Base-by-base conservation (phyloP, 1,284 basidiomycete genomes). In the Porphyrellus sp. region DNA sequence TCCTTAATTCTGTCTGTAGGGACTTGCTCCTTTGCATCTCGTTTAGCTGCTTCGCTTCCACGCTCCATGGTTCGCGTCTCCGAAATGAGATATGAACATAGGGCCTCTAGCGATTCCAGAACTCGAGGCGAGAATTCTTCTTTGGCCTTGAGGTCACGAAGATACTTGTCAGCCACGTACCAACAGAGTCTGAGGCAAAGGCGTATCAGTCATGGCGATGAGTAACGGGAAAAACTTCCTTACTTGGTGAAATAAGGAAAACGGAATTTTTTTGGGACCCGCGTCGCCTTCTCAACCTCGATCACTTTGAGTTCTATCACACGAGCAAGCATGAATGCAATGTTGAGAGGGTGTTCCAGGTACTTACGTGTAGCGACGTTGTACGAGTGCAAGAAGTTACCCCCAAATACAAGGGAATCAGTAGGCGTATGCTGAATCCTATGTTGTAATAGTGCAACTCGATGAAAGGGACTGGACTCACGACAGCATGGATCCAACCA, bases 401-500 rank as follows among this genome's bases (percentile, higher is more conserved):
- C 96, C 3, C 96, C 96, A 64, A 98, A 95, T 0, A 99, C 96
- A 35, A 99, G 78, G 3, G 94, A 91, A 68, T 98, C 93, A 39
- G 80, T 72, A 0, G 96, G 95, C 0, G 95, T 98, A 69, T 91
- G 88, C 89, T 93, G 60, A 33, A 56, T 38, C 48, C 9, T 21
- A 28, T 20, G 20, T 51, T 31, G 28, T 31, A 49, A 34, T 15
- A 27, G 27, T 49, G n/a, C 40, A 13, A 41, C 53, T 37, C n/a
- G 12, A 46, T 33, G 27, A 34, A n/a, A 16, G 33, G 8, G 18
- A 39, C 21, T 7, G 46, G 23, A 79, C 87, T 68, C 66, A 93
- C 91, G 31, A 99, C 96, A 18, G 93, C 92, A 67, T 99, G 96
- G 56, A 98, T 97, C 89, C 96, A 98, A 0, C 96, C 96, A 0